These are phyloP conservation scores for Lepidium campestre DNA, from an alignment of 441 rosid species.

Conservation along the genomic window DNA sequence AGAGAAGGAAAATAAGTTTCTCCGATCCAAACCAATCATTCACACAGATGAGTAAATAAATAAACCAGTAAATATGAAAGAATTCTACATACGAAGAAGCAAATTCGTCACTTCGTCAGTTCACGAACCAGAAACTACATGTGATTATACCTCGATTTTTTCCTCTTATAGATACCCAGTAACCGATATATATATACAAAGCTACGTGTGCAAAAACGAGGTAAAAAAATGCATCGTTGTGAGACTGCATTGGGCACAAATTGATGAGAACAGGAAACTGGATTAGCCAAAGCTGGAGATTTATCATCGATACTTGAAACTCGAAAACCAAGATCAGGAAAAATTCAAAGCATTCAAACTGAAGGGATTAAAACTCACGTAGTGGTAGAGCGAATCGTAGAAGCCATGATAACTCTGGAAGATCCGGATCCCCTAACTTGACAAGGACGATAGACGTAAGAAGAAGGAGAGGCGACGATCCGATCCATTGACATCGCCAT, in stretches of 20 bases:
- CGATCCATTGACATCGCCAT: conserved; percentile 39
- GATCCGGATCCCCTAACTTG: conserved; percentile 22
- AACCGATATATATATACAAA: neutral
- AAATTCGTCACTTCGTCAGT: neutral
- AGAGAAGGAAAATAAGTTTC: neutral
- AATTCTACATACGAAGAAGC: neutral
- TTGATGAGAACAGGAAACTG: neutral
- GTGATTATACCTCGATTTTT: neutral
- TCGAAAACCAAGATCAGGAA: neutral
- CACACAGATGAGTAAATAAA: neutral
- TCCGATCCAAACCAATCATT: neutral
- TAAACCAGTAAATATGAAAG: neutral
- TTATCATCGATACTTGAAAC: neutral
- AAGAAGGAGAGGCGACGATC: conserved; percentile 17
- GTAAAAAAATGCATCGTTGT: neutral
- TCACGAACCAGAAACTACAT: neutral
- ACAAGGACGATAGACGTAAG: conserved; percentile 17
- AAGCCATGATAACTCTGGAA: conserved; percentile 36
- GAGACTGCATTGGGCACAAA: neutral
- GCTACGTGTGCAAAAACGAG: too few relatives aligned
- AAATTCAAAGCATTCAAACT: neutral
- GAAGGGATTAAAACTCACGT: conserved; percentile 27
- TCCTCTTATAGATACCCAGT: too few relatives aligned
- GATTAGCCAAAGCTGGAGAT: neutral
- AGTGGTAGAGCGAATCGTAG: conserved; percentile 31